Base-by-base conservation (phyloP, 495 filamentous ascomycete genomes). In the Trichoderma reesei region DNA sequence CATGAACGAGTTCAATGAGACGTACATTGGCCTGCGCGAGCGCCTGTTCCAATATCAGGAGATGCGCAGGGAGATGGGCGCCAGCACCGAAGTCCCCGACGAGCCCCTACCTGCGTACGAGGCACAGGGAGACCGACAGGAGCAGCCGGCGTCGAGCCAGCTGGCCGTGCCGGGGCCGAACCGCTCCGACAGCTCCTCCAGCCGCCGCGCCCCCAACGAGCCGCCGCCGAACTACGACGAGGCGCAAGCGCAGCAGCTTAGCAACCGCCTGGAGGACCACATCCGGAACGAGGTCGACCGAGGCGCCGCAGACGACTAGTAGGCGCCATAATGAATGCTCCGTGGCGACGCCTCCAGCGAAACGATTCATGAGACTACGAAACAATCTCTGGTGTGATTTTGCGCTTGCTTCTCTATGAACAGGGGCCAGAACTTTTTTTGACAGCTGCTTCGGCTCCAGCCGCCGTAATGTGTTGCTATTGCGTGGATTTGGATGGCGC, bases 211-310 rank as follows among this genome's bases (percentile, higher is more conserved):
- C 20, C 91, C 91, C 0, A 77, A 83, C 65, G 94, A 93, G 65
- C 91, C 92, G 16, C 94, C 94, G 38, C 94, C 94, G 41, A 90
- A 90, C 41, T 98, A 98, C 73, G 90, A 97, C 70, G 91, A 96
- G 71, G 90, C 87, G 37, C 94, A 96, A 74, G 81, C 85, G 64
- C 85, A 88, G 65, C 90, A 88, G 66, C 79, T 96, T n/a, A 72
- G 67, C 56, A 77, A 75, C 54, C 74, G 72, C 41, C 73, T 82
- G 33, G 81, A 83, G 54, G 72, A 82, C 65, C 74, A 74, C 16
- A 67, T 75, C 73, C 69, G 79, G 18, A 73, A 78, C 46, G 79
- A 77, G 59, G 78, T 75, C 26, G 79, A 82, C 64, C 70, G 77
- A 4, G 61, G 61, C 4, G 59, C 36, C 33, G 59, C n/a, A 39